Conservation (phyloP, 1,284 basidiomycete genomes). For the Leccinum pseudoinsigne region DNA sequence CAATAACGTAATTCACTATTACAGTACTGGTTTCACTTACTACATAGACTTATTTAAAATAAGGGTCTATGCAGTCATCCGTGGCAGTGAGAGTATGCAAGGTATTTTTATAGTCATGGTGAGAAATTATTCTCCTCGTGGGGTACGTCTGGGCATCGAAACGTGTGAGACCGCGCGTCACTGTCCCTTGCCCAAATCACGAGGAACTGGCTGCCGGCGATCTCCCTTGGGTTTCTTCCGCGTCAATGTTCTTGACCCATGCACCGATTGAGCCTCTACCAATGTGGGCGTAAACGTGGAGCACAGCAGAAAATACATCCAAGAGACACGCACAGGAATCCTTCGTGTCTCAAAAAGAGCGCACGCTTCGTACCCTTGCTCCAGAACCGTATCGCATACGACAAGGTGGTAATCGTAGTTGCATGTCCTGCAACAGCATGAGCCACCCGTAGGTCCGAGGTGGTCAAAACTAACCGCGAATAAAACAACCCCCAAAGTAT, state of each 20-base stretch:
- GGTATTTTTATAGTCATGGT: constrained; percentile 27
- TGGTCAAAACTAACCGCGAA: constrained; percentile 70
- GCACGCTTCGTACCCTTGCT: constrained; percentile 97
- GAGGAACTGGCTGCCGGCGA: constrained; percentile 5
- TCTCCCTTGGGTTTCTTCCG: constrained; percentile 33
- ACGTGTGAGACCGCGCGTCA: constrained; percentile 8
- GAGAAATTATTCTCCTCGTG: constrained; percentile 28
- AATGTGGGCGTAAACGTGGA: constrained; percentile 9
- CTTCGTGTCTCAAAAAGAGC: constrained; percentile 96
- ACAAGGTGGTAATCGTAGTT: constrained; percentile 95
- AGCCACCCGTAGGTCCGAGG: neutral
- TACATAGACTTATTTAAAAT: constrained; percentile 8
- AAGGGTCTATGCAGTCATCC: constrained; percentile 12
- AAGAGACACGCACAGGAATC: constrained; percentile 79
- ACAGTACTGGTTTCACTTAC: constrained; percentile 12
- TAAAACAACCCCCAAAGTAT: constrained; percentile 99
- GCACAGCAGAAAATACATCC: constrained; percentile 5
- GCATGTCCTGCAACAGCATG: constrained; percentile 71
- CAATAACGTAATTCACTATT: constrained; percentile 25
- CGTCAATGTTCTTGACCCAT: constrained; percentile 92
- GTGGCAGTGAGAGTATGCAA: constrained; percentile 21
- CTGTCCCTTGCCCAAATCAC: constrained; percentile 9
- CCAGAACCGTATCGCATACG: constrained; percentile 99
- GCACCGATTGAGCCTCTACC: constrained; percentile 86
- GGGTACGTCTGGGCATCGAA: constrained; percentile 9